A percentile compares a stretch with the other conserved stretches of the same genome.
These are phyloP conservation scores for Fusarium temperatum DNA, from an alignment of 2,329 filamentous ascomycete genomes.

Conservation along the genomic window DNA sequence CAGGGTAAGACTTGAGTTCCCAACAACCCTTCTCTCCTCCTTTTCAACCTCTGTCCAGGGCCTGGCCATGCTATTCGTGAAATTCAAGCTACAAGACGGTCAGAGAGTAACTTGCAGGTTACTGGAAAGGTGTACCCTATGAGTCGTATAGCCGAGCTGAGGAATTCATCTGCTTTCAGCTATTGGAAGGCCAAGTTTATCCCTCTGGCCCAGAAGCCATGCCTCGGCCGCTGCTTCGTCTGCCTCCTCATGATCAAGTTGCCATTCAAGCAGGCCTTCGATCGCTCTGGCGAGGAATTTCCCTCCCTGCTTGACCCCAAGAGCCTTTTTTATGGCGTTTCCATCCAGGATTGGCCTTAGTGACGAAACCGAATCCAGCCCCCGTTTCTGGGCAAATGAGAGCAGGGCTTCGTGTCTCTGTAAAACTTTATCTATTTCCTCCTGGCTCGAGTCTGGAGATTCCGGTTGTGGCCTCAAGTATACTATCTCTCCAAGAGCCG, in stretches of 20 bases:
- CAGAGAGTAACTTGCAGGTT: background rate
- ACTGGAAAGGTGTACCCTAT: no score
- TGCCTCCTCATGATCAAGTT: background rate
- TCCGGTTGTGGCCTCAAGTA: background rate
- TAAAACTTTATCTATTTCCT: background rate
- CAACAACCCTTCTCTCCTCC: background rate
- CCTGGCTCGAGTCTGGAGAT: background rate
- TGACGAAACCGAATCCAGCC: background rate
- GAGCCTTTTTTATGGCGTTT: background rate
- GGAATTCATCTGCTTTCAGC: background rate
- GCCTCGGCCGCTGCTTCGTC: background rate
- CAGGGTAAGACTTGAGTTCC: background rate
- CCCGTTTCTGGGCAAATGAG: background rate
- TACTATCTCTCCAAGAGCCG: background rate
- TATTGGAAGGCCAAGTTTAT: background rate
- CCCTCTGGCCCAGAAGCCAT: background rate
- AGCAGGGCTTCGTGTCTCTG: background rate
- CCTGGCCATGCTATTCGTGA: background rate
- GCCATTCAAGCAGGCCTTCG: background rate
- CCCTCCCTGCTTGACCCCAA: background rate
- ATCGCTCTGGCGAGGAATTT: background rate
- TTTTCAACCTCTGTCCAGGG: background rate
- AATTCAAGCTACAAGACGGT: background rate
- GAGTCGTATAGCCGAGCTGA: background rate
- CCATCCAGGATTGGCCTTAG: background rate